Base-by-base conservation (phyloP, 179 eudicot species). In the Nepenthes alata region DNA sequence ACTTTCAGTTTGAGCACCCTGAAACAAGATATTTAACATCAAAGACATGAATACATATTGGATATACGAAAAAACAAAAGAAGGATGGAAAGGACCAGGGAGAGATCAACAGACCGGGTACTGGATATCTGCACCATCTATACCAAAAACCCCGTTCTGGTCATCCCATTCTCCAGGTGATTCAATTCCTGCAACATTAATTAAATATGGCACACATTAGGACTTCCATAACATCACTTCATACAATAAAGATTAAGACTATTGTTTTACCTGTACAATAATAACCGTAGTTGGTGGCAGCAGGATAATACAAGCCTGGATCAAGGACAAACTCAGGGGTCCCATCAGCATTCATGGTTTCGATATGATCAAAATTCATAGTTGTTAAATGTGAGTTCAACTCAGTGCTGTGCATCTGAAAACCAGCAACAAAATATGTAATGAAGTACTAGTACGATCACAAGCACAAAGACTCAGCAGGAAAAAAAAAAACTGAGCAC, bases 71-170 rank as follows among this genome's bases (percentile, higher is more conserved):
- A 37, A 63, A 34, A 37, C 59, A 34, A 45, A 37, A 16, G 3
- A 47, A 51, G 53, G 49, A 25, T 35, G 11, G 0, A n/a, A 59
- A 36, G 37, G 15, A 41, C 38, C 52, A 50, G 37, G 36, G 49
- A 58, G 48, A 44, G n/a, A 50, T 5, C 10, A 58, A 75, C 96
- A 77, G 61, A 93, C 98, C 65, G 72, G 53, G 48, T 74, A 87
- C 70, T 89, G 96, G 70, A 75, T 38, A 54, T 93, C 88, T 63
- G 81, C 81, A 83, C 95, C 90, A 76, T 90, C 94, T 75, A 82
- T 57, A 72, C 97, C 91, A 73, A 80, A 83, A 80, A 78, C 59
- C 47, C 85, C 73, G 53, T 80, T 90, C 62, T 81, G 87, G 77
- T 83, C 98, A 76, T 83, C 85, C 94, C 85, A 87, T 67, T 90